Conservation (phyloP, 169 alveolate genomes). For the Plasmodium adleri region DNA sequence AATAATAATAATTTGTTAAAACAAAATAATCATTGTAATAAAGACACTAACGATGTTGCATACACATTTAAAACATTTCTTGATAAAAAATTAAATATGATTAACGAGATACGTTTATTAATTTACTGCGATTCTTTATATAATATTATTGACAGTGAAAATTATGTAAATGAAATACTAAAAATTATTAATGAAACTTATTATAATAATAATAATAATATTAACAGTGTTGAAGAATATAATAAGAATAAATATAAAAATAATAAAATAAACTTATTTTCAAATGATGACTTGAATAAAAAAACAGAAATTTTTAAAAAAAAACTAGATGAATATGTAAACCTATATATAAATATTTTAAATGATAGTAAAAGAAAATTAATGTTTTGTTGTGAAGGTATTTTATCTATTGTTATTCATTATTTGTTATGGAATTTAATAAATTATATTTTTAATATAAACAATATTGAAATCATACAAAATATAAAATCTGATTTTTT, state of each 20-base stretch:
- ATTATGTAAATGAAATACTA: slow-evolving; percentile 48
- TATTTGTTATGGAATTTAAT: slow-evolving; percentile 71
- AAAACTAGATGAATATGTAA: slow-evolving; percentile 39
- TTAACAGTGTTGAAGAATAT: not conserved
- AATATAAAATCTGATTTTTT: slow-evolving; percentile 27
- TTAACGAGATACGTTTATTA: slow-evolving; percentile 64
- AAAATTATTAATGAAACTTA: slow-evolving; percentile 41
- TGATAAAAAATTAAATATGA: slow-evolving; percentile 29
- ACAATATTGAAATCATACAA: slow-evolving; percentile 63
- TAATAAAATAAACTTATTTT: not conserved
- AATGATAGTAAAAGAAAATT: slow-evolving; percentile 63
- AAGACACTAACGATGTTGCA: slow-evolving; percentile 5
- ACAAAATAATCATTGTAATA: not conserved
- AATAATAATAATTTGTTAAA: not conserved
- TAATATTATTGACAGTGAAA: slow-evolving; percentile 56
- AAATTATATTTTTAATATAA: slow-evolving; percentile 63
- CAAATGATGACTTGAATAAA: slow-evolving; percentile 4
- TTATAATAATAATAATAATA: not conserved
- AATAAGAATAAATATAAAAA: not conserved
- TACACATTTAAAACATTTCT: slow-evolving; percentile 18
- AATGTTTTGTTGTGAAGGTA: slow-evolving; percentile 67
- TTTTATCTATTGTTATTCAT: slow-evolving; percentile 56
- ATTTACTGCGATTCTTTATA: slow-evolving; percentile 66
- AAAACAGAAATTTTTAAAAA: slow-evolving; percentile 26
- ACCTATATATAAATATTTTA: slow-evolving; percentile 57